Base-by-base conservation (phyloP, 345 rosid genomes). In the Populus ilicifolia region DNA sequence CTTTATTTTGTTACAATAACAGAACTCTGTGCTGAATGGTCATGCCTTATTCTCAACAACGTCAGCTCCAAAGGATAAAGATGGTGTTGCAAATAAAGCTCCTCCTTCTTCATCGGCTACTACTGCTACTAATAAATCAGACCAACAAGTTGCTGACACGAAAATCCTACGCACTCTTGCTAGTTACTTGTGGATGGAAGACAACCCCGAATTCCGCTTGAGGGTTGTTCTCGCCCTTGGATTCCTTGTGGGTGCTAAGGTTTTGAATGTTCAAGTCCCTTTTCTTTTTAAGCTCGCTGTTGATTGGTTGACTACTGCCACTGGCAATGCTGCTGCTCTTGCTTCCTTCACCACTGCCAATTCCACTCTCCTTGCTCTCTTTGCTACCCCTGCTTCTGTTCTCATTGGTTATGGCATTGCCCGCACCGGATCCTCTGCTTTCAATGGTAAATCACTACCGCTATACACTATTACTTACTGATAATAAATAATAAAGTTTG, bases 321-420 rank as follows among this genome's bases (percentile, higher is more conserved):
- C 91, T 7, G 89, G 89, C 43, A 88, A 81, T 23, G 89, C 89
- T 17, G 72, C 83, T 23, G 84, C 91, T 61, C 80, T 91, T 65
- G 76, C 98, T 30, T 78, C 90, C 9, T 90, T 89, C 39, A 76
- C 86, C 10, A 71, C 93, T 70, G 84, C 94, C 38, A 92, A 96
- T 78, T 84, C 99, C 68, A 77, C 89, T 70, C 72, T 87, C 59
- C 54, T 90, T 48, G 86, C 91, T 29, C 87, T 86, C 74, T 94
- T 96, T 70, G 97, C 87, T 63, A 94, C 99, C 59, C 98, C 99
- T 48, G 80, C 90, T 75, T 92, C 97, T 21, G 95, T 96, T 33
- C 87, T 96, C 44, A 80, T 94, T 73, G 98, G 99, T 20, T 93
- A 96, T 66, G 99, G 99, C 70, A 92, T 94, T 85, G 98, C 99